Evolutionary conservation across 371 early-diverging fungal species (phyloP).

Genomic region (Parasitella parasitica): DNA sequence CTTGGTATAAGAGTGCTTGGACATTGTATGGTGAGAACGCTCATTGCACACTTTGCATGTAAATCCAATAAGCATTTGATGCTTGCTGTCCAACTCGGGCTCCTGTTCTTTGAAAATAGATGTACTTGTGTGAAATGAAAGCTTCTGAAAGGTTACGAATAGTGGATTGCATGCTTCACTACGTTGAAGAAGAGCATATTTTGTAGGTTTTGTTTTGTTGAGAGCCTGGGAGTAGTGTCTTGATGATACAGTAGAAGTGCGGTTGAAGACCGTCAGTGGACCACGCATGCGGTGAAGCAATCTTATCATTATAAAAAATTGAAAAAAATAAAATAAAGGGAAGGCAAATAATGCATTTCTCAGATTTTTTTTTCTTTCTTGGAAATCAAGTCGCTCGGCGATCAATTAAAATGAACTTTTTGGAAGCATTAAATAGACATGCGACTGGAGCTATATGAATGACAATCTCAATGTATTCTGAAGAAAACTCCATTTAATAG

Average conservation of each 20-base stretch:
- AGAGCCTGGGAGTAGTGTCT: background rate
- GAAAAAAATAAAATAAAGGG: background rate
- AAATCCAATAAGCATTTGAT: constrained; percentile 83
- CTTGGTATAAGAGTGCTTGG: constrained; percentile 82
- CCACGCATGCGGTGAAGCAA: background rate
- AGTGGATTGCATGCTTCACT: background rate
- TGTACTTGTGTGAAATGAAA: background rate
- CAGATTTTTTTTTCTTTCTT: background rate
- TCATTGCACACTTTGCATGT: constrained; percentile 92
- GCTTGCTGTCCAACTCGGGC: constrained; percentile 43
- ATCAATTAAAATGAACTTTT: too few species aligned
- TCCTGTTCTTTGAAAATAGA: background rate
- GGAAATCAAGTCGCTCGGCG: too few species aligned
- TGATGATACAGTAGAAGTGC: background rate
- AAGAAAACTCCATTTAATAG: too few species aligned
- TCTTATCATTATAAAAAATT: background rate
- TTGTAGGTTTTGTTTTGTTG: background rate
- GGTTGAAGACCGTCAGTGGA: background rate
- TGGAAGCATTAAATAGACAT: too few species aligned
- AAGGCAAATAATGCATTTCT: background rate
- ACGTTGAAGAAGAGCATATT: background rate
- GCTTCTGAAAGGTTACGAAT: background rate
- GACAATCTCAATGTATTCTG: too few species aligned
- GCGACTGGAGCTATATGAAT: too few species aligned
- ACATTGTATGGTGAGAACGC: constrained; percentile 87